Conservation (phyloP, 768 basidiomycete genomes). For the Russula sp. region DNA sequence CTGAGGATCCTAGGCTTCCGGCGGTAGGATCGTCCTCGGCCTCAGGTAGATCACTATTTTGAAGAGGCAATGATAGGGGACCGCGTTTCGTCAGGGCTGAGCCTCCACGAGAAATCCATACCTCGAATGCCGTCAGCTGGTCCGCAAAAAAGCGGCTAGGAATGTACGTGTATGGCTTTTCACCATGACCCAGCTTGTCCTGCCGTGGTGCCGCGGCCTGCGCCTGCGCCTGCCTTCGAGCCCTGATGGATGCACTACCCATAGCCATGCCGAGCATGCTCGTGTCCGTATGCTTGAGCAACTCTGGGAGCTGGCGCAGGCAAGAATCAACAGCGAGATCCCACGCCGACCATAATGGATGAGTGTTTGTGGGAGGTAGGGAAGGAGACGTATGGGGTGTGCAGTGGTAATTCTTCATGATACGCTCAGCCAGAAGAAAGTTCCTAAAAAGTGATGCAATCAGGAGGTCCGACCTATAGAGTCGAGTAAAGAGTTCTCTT, state of each 20-base stretch:
- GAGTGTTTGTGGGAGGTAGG: slow-evolving; percentile 94
- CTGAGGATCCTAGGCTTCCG: slow-evolving; percentile 15
- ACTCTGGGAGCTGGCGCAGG: slow-evolving; percentile 85
- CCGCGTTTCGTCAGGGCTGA: slow-evolving; percentile 78
- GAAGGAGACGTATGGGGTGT: slow-evolving; percentile 92
- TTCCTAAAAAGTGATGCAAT: slow-evolving; percentile 97
- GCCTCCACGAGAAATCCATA: slow-evolving; percentile 95
- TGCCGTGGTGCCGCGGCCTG: slow-evolving; percentile 19
- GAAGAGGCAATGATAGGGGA: slow-evolving; percentile 64
- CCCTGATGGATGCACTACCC: slow-evolving; percentile 31
- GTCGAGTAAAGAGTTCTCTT: slow-evolving; percentile 84
- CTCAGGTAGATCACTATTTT: slow-evolving; percentile 37
- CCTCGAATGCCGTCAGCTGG: slow-evolving; percentile 94
- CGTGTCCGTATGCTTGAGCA: slow-evolving; percentile 47
- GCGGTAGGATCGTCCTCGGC: slow-evolving; percentile 36
- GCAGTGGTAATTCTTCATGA: slow-evolving; percentile 98
- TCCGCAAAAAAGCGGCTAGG: slow-evolving; percentile 94
- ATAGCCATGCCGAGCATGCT: slow-evolving; percentile 31
- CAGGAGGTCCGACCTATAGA: slow-evolving; percentile 93
- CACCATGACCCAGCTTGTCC: slow-evolving; percentile 30
- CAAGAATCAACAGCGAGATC: slow-evolving; percentile 95
- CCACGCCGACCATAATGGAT: slow-evolving; percentile 96
- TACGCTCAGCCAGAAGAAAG: slow-evolving; percentile 93
- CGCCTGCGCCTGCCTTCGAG: slow-evolving; percentile 33
- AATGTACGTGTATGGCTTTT: slow-evolving; percentile 66